A percentile compares a stretch with the other conserved stretches of the same genome.
phyloP scores from a whole-genome alignment of 75 land plant species.

The Selaginella moellendorffii region DNA sequence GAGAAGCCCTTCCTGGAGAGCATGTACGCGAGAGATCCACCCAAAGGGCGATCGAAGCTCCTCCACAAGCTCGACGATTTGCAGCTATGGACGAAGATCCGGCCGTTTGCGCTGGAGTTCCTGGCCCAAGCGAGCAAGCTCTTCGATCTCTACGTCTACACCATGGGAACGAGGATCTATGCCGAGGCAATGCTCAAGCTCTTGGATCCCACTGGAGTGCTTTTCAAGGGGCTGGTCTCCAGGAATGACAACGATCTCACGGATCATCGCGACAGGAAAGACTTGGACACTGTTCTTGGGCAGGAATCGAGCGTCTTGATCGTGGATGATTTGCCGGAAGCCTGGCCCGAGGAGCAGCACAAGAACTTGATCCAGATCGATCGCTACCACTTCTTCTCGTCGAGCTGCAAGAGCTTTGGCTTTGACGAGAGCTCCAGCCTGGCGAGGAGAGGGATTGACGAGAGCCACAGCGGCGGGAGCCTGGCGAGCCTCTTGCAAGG shows the following conservation, averaged over 20 bases:
- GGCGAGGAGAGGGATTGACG: conserved; percentile 55
- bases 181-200: conserved; percentile 68
- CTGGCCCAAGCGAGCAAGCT: conserved; percentile 56
- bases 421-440: conserved; percentile 36
- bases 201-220: conserved; percentile 56
- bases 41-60: conserved; percentile 25
- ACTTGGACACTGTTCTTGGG: conserved; percentile 83
- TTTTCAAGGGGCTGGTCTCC: conserved; percentile 58
- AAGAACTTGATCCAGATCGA: conserved; percentile 79
- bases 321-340: conserved; percentile 64
- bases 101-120: too few species aligned
- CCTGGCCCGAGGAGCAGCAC: conserved; percentile 69
- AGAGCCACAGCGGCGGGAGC: conserved; percentile 65
- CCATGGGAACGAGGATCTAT: conserved; percentile 86
- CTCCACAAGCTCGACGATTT: conserved; percentile 41
- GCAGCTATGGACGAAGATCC: conserved; percentile 72
- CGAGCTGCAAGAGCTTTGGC: conserved; percentile 58
- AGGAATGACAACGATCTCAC: conserved; percentile 64
- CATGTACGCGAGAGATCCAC: too few species aligned
- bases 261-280: conserved; percentile 76
- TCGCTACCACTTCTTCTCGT: conserved; percentile 85
- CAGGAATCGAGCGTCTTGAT: conserved; percentile 74
- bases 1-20: conserved; percentile 39
- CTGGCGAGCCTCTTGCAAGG: conserved; percentile 53
- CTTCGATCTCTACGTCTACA: conserved; percentile 89